Evolutionary conservation across 345 rosid species (phyloP).

Genomic region (Physaria fendleri): DNA sequence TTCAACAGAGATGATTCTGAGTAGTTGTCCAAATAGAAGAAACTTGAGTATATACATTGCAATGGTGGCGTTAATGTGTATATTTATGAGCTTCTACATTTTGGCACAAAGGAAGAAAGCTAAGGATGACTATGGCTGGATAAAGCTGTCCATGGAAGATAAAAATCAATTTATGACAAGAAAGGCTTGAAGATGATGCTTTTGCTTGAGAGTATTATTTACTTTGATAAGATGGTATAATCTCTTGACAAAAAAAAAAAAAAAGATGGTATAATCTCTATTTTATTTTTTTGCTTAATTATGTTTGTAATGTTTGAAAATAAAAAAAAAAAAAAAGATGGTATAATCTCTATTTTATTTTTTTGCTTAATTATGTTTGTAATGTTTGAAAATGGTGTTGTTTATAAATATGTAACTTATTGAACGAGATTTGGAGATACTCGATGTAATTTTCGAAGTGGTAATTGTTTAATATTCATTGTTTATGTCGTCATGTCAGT

Average conservation of each 20-base stretch:
- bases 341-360: too few relatives aligned
- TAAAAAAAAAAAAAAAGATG: too few relatives aligned
- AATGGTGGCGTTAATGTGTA: conserved; percentile 50
- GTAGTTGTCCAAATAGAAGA: conserved; percentile 42
- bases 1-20: conserved; percentile 44
- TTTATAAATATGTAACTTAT: too few relatives aligned
- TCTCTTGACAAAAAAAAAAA: too few relatives aligned
- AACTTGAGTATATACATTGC: conserved; percentile 44
- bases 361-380: too few relatives aligned
- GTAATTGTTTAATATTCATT: too few relatives aligned
- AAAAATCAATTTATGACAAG: conserved; percentile 23
- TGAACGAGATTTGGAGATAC: too few relatives aligned
- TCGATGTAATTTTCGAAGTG: too few relatives aligned
- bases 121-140: conserved; percentile 42
- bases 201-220: background rate
- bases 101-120: conserved; percentile 39
- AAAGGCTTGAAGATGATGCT: conserved; percentile 35
- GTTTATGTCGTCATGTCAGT: too few relatives aligned
- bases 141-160: conserved; percentile 49
- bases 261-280: too few relatives aligned
- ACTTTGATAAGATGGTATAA: conserved; percentile 3
- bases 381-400: too few relatives aligned
- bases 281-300: conserved; percentile 15
- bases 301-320: conserved; percentile 38
- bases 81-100: conserved; percentile 47